Conservation (phyloP, 2,329 filamentous ascomycete genomes). For the Fusarium brachygibbosum region DNA sequence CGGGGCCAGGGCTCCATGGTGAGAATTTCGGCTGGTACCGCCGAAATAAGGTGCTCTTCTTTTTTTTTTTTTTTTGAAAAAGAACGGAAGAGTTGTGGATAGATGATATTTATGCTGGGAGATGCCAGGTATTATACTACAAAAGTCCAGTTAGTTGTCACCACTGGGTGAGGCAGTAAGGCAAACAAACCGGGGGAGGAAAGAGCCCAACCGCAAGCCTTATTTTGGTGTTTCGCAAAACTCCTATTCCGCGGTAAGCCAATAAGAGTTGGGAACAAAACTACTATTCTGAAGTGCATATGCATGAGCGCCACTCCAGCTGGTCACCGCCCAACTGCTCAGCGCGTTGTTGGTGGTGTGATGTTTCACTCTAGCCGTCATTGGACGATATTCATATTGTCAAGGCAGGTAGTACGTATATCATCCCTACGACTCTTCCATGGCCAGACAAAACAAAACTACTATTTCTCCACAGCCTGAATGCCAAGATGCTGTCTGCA, state of each 20-base stretch:
- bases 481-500: too few relatives aligned
- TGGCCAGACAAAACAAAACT: neutral
- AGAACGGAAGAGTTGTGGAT: too few relatives aligned
- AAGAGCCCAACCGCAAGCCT: neutral
- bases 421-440: neutral
- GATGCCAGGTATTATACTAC: too few relatives aligned
- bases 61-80: too few relatives aligned
- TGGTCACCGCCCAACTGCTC: neutral
- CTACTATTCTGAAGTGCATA: neutral
- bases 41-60: fast-evolving
- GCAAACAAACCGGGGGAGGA: neutral
- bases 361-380: too few relatives aligned
- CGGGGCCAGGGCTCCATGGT: neutral
- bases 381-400: neutral
- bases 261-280: neutral
- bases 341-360: neutral
- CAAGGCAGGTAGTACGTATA: neutral
- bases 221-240: neutral
- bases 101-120: too few relatives aligned
- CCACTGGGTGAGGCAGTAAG: neutral
- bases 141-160: neutral
- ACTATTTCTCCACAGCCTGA: neutral
- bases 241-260: neutral
- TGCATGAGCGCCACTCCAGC: neutral
- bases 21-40: too few relatives aligned